Percentiles rank a stretch among this genome's conserved stretches.
Evolutionary conservation across 371 early-diverging fungal species (phyloP).

Genomic region (Circinella minor): DNA sequence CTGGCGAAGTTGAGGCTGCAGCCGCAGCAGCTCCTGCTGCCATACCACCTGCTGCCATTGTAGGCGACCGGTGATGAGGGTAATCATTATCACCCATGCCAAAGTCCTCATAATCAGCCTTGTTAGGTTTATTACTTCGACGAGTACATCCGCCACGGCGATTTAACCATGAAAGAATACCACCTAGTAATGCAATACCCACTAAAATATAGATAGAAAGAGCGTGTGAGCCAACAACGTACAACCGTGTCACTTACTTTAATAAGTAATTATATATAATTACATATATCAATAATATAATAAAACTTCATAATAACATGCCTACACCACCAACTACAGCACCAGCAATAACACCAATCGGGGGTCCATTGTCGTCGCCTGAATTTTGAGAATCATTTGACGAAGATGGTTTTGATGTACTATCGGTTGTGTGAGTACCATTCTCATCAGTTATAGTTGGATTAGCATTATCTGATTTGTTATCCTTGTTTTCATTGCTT

Average conservation of each 20-base stretch:
- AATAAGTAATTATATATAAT: not conserved
- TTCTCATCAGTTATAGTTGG: not conserved
- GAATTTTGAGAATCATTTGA: constrained; percentile 5
- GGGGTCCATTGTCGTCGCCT: constrained; percentile 16
- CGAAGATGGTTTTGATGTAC: not conserved
- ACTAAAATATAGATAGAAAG: constrained; percentile 22
- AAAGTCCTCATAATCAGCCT: constrained; percentile 47
- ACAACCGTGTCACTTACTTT: constrained; percentile 2
- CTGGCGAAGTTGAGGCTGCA: constrained; percentile 11
- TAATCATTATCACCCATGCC: constrained; percentile 50
- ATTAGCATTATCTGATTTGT: not conserved
- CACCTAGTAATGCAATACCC: constrained; percentile 44
- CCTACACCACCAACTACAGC: constrained; percentile 48
- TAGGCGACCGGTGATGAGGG: constrained; percentile 28
- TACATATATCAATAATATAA: not conserved
- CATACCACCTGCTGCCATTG: constrained; percentile 12
- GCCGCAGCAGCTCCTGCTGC: constrained; percentile 12
- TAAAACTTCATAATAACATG: constrained; percentile 21
- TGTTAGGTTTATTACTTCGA: constrained; percentile 24
- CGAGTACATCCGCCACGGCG: constrained; percentile 43
- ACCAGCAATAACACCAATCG: constrained; percentile 41
- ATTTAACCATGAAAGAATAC: constrained; percentile 38
- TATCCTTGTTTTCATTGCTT: not conserved
- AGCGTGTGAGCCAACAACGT: constrained; percentile 9
- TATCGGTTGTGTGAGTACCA: not conserved